Evolutionary conservation across 257 asterid genomes (phyloP).

Genomic region (Plectranthus barbatus): DNA sequence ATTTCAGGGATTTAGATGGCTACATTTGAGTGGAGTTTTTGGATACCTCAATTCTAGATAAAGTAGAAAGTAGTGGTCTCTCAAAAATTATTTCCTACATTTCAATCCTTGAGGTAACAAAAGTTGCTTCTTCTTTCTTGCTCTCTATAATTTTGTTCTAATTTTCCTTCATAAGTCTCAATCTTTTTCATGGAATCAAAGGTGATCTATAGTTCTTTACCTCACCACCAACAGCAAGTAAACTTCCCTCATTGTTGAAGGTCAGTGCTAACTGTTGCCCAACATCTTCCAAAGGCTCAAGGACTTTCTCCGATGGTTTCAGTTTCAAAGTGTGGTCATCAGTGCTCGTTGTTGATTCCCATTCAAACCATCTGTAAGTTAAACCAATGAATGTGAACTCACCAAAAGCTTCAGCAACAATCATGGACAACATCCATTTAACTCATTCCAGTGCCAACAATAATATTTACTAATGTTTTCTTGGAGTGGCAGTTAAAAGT

Average conservation of each 20-base stretch:
- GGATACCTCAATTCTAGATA: not conserved
- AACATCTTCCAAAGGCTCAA: slow-evolving; percentile 63
- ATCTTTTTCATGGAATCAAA: not conserved
- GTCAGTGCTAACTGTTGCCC: slow-evolving; percentile 82
- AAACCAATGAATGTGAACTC: slow-evolving; percentile 1
- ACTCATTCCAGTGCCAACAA: not conserved
- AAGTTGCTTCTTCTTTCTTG: not conserved
- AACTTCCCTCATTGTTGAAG: slow-evolving; percentile 61
- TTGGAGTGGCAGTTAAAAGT: not conserved
- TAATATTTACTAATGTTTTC: not conserved
- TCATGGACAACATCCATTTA: not conserved
- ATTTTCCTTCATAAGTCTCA: not conserved
- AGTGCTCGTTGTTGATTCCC: slow-evolving; percentile 30
- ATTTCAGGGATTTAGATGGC: not conserved
- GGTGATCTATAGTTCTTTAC: slow-evolving; percentile 30
- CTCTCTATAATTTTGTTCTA: not conserved
- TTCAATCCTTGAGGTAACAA: not conserved
- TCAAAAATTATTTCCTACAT: not conserved
- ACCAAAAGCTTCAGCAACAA: slow-evolving; percentile 11
- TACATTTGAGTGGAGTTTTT: not conserved
- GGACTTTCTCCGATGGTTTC: slow-evolving; percentile 55
- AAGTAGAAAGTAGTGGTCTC: not conserved
- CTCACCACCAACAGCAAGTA: slow-evolving; percentile 95
- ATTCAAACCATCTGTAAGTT: slow-evolving; percentile 66
- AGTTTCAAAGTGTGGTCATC: slow-evolving; percentile 39